Evolutionary conservation across 495 filamentous ascomycete species (phyloP).

Genomic region (Podospora fimiseda): DNA sequence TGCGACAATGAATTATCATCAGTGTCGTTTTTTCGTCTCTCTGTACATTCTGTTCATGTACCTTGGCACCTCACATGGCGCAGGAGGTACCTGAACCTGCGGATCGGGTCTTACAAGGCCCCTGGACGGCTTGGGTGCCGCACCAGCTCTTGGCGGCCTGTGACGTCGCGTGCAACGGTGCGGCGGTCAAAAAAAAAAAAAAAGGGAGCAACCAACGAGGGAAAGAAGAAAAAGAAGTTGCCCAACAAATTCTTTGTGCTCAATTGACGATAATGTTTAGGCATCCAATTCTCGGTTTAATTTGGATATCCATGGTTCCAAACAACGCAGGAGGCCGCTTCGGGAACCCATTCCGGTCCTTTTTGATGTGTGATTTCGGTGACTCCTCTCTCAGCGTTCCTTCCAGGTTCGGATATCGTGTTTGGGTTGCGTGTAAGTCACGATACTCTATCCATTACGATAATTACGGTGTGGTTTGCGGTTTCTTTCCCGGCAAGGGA

Average conservation of each 20-base stretch:
- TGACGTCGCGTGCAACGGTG: constrained; percentile 7
- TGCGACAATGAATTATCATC: no score
- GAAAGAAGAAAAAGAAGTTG: not conserved
- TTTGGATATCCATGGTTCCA: not conserved
- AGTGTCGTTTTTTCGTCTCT: no score
- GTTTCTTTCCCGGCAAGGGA: not conserved
- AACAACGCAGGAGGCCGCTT: not conserved
- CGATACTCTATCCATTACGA: not conserved
- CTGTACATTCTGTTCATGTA: no score
- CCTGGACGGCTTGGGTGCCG: not conserved
- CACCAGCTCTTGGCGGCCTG: not conserved
- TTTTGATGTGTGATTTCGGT: constrained; percentile 15
- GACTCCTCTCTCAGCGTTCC: constrained; percentile 8
- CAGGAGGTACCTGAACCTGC: constrained; percentile 1
- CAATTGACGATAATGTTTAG: constrained; percentile 2
- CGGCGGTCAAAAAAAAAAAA: not conserved
- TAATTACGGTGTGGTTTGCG: not conserved
- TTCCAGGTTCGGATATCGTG: not conserved
- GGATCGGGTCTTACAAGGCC: constrained; percentile 1
- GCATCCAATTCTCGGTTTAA: not conserved
- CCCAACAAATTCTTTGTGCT: constrained; percentile 1
- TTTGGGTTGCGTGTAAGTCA: constrained; percentile 6
- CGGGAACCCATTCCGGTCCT: constrained; percentile 9
- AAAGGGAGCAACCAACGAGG: not conserved
- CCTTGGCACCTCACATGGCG: constrained; percentile 1